Evolutionary conservation across 306 rosid species (phyloP).

Genomic region (Rosa lucieae): DNA sequence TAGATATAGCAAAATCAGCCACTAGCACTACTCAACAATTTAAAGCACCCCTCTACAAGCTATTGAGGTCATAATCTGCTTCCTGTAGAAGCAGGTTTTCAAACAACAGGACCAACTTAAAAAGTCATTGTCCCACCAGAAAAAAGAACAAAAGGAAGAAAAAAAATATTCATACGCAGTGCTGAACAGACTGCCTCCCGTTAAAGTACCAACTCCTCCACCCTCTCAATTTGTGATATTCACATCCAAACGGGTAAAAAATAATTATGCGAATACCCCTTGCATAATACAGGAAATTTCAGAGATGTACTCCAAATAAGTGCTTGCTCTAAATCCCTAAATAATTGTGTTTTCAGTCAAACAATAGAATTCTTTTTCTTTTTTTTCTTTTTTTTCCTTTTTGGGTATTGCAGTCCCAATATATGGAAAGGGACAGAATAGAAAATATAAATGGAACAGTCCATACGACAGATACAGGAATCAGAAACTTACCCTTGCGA

Average conservation of each 20-base stretch:
- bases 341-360: not conserved
- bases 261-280: not conserved
- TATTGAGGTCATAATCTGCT: not conserved
- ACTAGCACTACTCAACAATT: not conserved
- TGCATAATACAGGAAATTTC: not conserved
- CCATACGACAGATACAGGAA: not conserved
- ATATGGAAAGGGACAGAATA: not conserved
- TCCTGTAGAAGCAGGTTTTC: not conserved
- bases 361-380: not conserved
- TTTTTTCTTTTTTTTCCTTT: too few relatives aligned
- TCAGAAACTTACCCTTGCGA: conserved; percentile 64
- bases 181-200: not conserved
- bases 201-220: not conserved
- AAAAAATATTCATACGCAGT: not conserved
- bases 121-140: not conserved
- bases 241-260: not conserved
- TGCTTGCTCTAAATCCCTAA: not conserved
- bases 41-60: not conserved
- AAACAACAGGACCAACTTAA: not conserved
- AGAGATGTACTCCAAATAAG: not conserved
- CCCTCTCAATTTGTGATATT: not conserved
- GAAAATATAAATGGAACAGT: not conserved
- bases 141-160: not conserved
- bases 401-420: not conserved
- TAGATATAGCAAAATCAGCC: not conserved